Evolutionary conservation across 2,329 filamentous ascomycete genomes (phyloP).

Genomic region (Penicillium vulpinum): DNA sequence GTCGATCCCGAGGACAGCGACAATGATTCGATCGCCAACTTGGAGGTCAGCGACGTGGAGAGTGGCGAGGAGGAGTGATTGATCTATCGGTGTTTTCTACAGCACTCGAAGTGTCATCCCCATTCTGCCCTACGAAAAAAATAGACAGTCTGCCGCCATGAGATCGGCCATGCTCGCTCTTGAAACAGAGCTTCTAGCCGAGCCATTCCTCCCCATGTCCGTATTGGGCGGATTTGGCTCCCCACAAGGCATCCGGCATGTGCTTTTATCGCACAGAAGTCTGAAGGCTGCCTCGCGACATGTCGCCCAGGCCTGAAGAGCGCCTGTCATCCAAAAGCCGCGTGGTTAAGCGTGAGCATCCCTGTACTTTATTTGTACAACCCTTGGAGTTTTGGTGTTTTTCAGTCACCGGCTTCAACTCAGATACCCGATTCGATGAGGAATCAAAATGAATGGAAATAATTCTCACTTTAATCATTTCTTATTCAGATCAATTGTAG

Average conservation of each 20-base stretch:
- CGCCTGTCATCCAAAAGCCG: background rate
- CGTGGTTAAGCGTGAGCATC: slow-evolving; percentile 4
- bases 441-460: slow-evolving; percentile 9
- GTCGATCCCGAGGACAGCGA: slow-evolving; percentile 46
- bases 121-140: background rate
- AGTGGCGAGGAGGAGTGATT: slow-evolving; percentile 44
- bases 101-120: slow-evolving; percentile 8
- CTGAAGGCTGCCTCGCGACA: background rate
- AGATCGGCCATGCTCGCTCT: background rate
- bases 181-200: slow-evolving; percentile 9
- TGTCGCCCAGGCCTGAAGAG: background rate
- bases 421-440: slow-evolving; percentile 13
- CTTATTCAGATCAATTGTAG: background rate
- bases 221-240: background rate
- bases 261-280: background rate
- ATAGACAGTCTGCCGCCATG: background rate
- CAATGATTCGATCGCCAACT: slow-evolving; percentile 45
- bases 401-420: background rate
- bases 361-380: slow-evolving; percentile 4
- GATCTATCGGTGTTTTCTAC: background rate
- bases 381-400: background rate
- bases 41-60: slow-evolving; percentile 45
- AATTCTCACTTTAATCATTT: background rate
- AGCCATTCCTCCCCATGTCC: background rate
- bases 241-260: background rate